Percentiles rank a stretch among this genome's conserved stretches.
These are phyloP conservation scores for Theobroma cacao DNA, from an alignment of 345 rosid species.

Conservation along the genomic window DNA sequence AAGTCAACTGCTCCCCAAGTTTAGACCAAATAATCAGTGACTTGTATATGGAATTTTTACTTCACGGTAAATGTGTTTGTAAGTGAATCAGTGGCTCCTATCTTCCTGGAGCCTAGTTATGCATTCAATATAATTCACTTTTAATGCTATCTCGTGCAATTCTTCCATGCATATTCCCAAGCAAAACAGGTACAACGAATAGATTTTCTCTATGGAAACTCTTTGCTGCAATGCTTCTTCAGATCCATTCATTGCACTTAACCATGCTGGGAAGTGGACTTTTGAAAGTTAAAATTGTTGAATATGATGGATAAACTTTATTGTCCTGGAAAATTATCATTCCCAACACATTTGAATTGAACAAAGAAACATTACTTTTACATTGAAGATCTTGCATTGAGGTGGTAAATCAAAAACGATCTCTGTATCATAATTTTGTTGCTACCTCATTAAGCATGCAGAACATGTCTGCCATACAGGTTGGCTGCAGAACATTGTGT, in stretches of 20 bases:
- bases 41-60: not conserved
- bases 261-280: not conserved
- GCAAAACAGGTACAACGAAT: not conserved
- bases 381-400: not conserved
- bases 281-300: not conserved
- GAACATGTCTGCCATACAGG: not conserved
- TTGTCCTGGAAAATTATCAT: not conserved
- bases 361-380: not conserved
- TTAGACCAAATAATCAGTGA: not conserved
- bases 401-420: not conserved
- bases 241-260: not conserved
- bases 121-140: not conserved
- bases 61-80: not conserved
- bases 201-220: not conserved
- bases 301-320: not conserved
- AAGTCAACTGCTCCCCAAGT: not conserved
- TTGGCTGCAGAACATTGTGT: not conserved
- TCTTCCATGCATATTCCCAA: slow-evolving; percentile 1
- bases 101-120: not conserved
- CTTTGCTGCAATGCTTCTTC: not conserved
- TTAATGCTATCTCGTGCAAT: not conserved
- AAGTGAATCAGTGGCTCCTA: not conserved
- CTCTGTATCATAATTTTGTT: not conserved
- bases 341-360: not conserved
- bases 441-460: not conserved